Evolutionary conservation across 768 basidiomycete species (phyloP).

Genomic region (Naganishia antarctica): DNA sequence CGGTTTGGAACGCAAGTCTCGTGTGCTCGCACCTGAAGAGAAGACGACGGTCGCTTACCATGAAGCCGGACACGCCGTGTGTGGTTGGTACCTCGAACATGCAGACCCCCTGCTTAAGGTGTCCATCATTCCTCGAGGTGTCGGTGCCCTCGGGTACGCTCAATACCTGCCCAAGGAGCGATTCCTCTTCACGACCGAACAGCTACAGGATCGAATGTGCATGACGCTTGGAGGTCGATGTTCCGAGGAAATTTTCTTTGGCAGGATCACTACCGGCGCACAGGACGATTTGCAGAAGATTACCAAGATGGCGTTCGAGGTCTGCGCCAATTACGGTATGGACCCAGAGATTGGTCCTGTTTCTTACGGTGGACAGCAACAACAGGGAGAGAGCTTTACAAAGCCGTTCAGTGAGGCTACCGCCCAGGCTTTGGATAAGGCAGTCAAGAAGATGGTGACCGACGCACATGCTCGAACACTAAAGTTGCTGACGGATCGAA

Average conservation of each 20-base stretch:
- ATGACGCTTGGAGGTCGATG: constrained; percentile 98
- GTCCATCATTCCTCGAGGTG: constrained; percentile 94
- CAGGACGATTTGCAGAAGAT: constrained; percentile 98
- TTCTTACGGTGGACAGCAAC: constrained; percentile 80
- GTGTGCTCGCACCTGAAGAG: constrained; percentile 87
- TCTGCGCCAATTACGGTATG: constrained; percentile 93
- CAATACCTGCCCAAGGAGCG: constrained; percentile 96
- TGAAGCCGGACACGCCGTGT: constrained; percentile 96
- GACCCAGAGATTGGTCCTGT: constrained; percentile 89
- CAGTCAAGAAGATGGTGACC: constrained; percentile 94
- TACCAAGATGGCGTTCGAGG: constrained; percentile 92
- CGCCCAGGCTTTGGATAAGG: constrained; percentile 77
- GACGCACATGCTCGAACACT: constrained; percentile 78
- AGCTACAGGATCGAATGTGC: constrained; percentile 91
- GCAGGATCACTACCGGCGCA: constrained; percentile 87
- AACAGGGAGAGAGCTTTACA: constrained; percentile 78
- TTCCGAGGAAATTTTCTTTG: constrained; percentile 97
- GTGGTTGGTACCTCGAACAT: constrained; percentile 97
- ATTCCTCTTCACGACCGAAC: constrained; percentile 89
- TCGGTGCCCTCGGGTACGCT: constrained; percentile 92
- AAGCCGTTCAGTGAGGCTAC: constrained; percentile 99
- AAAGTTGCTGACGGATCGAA: constrained; percentile 71
- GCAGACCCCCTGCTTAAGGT: constrained; percentile 96
- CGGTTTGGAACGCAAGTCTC: constrained; percentile 89
- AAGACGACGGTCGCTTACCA: constrained; percentile 99